Conservation (phyloP, 2,329 filamentous ascomycete species). For the Ceratocystis eucalypticola region DNA sequence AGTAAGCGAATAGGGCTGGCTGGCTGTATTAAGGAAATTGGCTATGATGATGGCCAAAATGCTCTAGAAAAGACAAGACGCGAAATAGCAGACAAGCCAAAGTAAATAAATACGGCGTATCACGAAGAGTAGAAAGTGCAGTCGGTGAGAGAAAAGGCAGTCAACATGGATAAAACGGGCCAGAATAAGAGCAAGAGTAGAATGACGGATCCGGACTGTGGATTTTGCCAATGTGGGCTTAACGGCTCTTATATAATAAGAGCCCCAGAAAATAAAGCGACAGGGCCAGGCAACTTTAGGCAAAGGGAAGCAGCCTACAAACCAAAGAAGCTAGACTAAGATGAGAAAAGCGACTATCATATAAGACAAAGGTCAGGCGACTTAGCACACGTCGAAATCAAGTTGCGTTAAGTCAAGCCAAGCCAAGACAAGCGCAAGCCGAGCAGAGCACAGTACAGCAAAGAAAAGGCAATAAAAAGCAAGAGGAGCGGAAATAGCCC, state of each 20-base stretch:
- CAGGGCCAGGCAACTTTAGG: neutral
- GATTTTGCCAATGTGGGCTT: slow-evolving; percentile 3
- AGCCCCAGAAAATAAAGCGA: neutral
- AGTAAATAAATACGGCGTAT: neutral
- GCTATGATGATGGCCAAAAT: neutral
- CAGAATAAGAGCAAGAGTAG: neutral
- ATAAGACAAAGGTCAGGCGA: slow-evolving; percentile 7
- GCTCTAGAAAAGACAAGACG: neutral
- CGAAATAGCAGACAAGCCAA: neutral
- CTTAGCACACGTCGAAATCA: neutral
- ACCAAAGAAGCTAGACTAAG: neutral
- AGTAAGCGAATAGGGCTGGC: slow-evolving; percentile 3
- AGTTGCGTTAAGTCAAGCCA: neutral
- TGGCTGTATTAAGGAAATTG: neutral
- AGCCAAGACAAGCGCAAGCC: neutral
- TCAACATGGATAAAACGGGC: neutral
- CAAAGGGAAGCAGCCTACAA: neutral
- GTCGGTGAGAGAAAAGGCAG: neutral
- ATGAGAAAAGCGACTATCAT: slow-evolving; percentile 2
- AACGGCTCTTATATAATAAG: neutral
- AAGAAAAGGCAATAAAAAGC: neutral
- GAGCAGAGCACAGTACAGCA: neutral
- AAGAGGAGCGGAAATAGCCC: neutral
- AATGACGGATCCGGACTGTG: neutral
- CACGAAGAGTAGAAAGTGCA: neutral